Percentiles rank a stretch among this genome's conserved stretches.
phyloP scores from a whole-genome alignment of 2,329 filamentous ascomycete species.

The Trichophyton simii region DNA sequence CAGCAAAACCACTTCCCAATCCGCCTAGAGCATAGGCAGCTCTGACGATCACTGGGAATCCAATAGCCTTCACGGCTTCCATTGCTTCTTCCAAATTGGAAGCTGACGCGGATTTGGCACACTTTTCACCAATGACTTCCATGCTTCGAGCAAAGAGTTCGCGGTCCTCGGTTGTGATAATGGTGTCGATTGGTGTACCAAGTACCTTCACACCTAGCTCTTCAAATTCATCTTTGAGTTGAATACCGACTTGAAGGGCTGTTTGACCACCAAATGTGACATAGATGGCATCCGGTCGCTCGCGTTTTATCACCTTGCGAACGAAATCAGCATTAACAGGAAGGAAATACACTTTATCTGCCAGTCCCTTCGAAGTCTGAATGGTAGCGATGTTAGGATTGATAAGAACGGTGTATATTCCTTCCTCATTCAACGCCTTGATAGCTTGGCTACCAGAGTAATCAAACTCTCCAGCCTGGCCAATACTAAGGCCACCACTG shows the following conservation, averaged over 20 bases:
- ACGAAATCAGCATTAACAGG: slow-evolving; percentile 96
- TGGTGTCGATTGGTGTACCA: slow-evolving; percentile 92
- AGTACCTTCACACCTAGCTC: slow-evolving; percentile 83
- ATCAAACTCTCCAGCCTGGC: slow-evolving; percentile 96
- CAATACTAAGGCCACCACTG: slow-evolving; percentile 89
- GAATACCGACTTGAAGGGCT: slow-evolving; percentile 88
- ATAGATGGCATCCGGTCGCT: slow-evolving; percentile 92
- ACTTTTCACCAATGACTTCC: slow-evolving; percentile 97
- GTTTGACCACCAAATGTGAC: slow-evolving; percentile 97
- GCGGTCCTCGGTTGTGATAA: slow-evolving; percentile 96
- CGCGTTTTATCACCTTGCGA: slow-evolving; percentile 89
- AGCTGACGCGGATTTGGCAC: slow-evolving; percentile 90
- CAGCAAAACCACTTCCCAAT: slow-evolving; percentile 86
- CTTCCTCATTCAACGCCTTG: slow-evolving; percentile 95
- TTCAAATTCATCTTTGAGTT: slow-evolving; percentile 95
- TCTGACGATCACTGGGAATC: slow-evolving; percentile 92
- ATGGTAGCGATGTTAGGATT: slow-evolving; percentile 99
- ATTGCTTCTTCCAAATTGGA: slow-evolving; percentile 80
- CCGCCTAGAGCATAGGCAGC: slow-evolving; percentile 93
- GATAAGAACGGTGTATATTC: slow-evolving; percentile 95
- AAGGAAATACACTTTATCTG: slow-evolving; percentile 97
- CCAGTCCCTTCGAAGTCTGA: slow-evolving; percentile 92
- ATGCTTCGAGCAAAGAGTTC: slow-evolving; percentile 96
- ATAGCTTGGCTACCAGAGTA: slow-evolving; percentile 98
- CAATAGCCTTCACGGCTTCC: slow-evolving; percentile 76